Percentiles rank a stretch among this genome's conserved stretches.
These are phyloP conservation scores for Trapa bicornis DNA, from an alignment of 345 rosid genomes.

Conservation along the genomic window DNA sequence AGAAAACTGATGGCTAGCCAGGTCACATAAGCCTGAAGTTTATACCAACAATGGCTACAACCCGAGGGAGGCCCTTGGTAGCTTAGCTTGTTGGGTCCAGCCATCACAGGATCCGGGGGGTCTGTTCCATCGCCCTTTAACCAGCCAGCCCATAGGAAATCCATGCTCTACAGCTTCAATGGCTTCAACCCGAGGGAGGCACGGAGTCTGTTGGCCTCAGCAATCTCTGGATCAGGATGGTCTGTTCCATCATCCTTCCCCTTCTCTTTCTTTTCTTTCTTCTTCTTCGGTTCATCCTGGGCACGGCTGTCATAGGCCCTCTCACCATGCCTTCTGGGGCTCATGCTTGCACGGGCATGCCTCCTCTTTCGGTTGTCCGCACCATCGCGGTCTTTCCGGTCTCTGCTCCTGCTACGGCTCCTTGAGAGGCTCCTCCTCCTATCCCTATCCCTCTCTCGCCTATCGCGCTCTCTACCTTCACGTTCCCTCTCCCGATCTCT, in stretches of 20 bases:
- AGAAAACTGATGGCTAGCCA: too few species aligned
- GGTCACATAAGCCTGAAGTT: too few species aligned
- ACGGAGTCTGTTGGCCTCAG: conserved; percentile 73
- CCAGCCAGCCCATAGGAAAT: too few species aligned
- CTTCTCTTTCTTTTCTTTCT: conserved; percentile 28
- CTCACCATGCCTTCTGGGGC: conserved; percentile 38
- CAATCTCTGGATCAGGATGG: conserved; percentile 85
- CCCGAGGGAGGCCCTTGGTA: too few species aligned
- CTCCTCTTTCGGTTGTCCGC: conserved; percentile 48
- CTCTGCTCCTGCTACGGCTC: conserved; percentile 56
- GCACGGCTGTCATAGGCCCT: conserved; percentile 23
- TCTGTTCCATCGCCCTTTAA: too few species aligned
- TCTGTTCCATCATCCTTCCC: conserved; percentile 73
- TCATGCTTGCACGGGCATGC: conserved; percentile 28
- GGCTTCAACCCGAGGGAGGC: conserved; percentile 73
- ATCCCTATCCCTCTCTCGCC: conserved; percentile 37
- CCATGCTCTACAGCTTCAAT: conserved; percentile 17
- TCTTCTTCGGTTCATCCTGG: conserved; percentile 64
- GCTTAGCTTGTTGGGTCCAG: too few species aligned
- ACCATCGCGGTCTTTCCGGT: conserved; percentile 25
- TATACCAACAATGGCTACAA: too few species aligned
- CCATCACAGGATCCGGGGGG: too few species aligned
- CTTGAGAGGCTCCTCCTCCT: conserved; percentile 59
- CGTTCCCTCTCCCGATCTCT: conserved; percentile 65
- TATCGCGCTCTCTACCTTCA: conserved; percentile 66